Evolutionary conservation across 805 yeast species (phyloP), one percentile per base, ranked within the genome.

Genomic region (Kodamaea restingae): DNA sequence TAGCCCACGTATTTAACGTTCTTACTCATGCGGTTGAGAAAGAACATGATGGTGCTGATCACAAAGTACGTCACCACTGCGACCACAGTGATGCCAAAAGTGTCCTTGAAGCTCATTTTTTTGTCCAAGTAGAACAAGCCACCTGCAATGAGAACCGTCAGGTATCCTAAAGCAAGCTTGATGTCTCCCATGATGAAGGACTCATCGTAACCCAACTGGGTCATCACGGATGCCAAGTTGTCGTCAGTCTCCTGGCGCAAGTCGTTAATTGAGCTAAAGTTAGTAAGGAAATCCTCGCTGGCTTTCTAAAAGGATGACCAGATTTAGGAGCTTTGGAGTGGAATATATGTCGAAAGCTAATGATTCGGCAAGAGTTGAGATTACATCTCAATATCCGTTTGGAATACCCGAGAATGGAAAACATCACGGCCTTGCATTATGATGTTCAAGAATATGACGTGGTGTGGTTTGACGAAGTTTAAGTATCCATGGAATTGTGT

Each of bases 171-270:
- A 2, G 65, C 76, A 18, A 78, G 54, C 50, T 73, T 75, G 30
- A 63, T 50, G 48, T 78, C 82, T 24, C 54, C 49, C 12, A 74
- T 44, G 10, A 45, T 46, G 47, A 76, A 77, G 18, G 74, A 65
- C 49, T 78, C 77, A 9, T 56, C 55, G 46, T 63, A 78, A 3
- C 77, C 79, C 9, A 76, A 51, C 27, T 59, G 59, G 22, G 62
- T 62, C 38, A 78, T 52, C 1, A 65, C 61, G 2, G 53, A 52
- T 4, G 73, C 55, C 24, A 78, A 58, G 25, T 65, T 64, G 10
- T 76, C 81, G 50, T 78, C 82, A 11, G 70, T 58, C 27, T 73
- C 71, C 14, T 62, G 64, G 44, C 75, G 70, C 48, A 78, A 60
- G 3, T 75, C 77, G 10, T 55, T 50, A 4, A 67, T 67, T 1